These are phyloP conservation scores for Bigelowiella natans DNA, from an alignment of 78 protist genomes.

Conservation along the genomic window DNA sequence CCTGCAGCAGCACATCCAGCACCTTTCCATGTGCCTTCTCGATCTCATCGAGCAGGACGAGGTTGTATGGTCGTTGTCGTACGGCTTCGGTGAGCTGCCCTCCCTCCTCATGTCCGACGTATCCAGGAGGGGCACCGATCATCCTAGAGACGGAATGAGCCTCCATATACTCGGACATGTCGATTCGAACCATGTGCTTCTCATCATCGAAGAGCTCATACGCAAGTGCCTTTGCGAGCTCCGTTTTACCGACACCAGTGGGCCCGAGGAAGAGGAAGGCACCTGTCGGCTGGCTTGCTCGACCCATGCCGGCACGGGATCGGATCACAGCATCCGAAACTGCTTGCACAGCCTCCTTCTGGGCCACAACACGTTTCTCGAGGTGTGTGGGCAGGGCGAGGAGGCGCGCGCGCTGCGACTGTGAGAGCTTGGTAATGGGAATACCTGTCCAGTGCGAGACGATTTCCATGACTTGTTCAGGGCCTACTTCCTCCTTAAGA, in stretches of 20 bases:
- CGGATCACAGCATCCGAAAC: conserved; percentile 80
- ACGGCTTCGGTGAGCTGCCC: conserved; percentile 98
- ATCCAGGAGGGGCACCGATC: conserved; percentile 99
- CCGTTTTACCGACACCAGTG: conserved; percentile 90
- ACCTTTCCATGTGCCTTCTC: conserved; percentile 89
- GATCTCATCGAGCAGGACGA: conserved; percentile 93
- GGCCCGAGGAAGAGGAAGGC: conserved; percentile 67
- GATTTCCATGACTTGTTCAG: conserved; percentile 51
- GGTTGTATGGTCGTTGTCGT: conserved; percentile 82
- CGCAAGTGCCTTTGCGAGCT: conserved; percentile 72
- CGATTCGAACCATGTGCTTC: conserved; percentile 79
- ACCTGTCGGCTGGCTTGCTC: conserved; percentile 73
- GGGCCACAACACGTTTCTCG: conserved; percentile 83
- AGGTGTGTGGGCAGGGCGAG: conserved; percentile 56
- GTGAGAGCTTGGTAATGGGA: conserved; percentile 72
- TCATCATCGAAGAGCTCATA: conserved; percentile 76
- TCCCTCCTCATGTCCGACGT: conserved; percentile 94
- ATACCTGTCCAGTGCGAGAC: conserved; percentile 85
- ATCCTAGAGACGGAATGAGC: conserved; percentile 75
- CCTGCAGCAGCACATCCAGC: conserved; percentile 74
- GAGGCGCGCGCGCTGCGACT: conserved; percentile 63
- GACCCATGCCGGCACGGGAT: conserved; percentile 63
- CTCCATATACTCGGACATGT: conserved; percentile 96
- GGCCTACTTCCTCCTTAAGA: conserved; percentile 51
- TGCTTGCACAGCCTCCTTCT: conserved; percentile 81